Conservation (phyloP, 768 basidiomycete genomes). For the Lentinula raphanica region DNA sequence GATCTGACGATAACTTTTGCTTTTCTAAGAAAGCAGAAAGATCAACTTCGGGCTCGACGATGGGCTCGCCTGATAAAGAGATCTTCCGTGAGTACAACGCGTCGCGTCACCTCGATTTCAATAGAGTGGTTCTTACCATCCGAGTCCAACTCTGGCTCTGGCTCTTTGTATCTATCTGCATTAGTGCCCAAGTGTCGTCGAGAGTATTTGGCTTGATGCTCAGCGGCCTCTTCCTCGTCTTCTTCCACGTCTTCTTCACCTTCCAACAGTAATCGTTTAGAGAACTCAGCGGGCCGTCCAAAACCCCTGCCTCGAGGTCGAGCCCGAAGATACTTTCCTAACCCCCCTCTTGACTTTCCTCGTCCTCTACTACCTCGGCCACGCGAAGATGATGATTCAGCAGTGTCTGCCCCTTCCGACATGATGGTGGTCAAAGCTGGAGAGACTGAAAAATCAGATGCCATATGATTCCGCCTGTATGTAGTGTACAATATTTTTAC, state of each 20-base stretch:
- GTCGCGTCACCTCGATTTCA: background rate
- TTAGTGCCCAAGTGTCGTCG: conserved; percentile 62
- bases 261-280: conserved; percentile 54
- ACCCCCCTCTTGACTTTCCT: conserved; percentile 1
- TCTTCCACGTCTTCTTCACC: conserved; percentile 45
- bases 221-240: conserved; percentile 45
- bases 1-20: conserved; percentile 42
- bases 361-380: conserved; percentile 3
- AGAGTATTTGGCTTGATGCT: conserved; percentile 45
- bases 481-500: background rate
- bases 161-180: conserved; percentile 69
- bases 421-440: background rate
- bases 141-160: conserved; percentile 62
- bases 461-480: no score
- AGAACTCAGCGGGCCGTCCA: conserved; percentile 65
- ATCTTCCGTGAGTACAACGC: background rate
- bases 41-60: conserved; percentile 69
- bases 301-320: conserved; percentile 50
- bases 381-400: background rate
- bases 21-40: conserved; percentile 59
- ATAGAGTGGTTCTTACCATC: conserved; percentile 42
- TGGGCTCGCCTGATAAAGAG: conserved; percentile 49
- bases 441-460: no score
- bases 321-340: conserved; percentile 3
- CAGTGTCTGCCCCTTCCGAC: background rate